Conservation (phyloP, 352 stramenopile species). For the Blastocystis sp. region DNA sequence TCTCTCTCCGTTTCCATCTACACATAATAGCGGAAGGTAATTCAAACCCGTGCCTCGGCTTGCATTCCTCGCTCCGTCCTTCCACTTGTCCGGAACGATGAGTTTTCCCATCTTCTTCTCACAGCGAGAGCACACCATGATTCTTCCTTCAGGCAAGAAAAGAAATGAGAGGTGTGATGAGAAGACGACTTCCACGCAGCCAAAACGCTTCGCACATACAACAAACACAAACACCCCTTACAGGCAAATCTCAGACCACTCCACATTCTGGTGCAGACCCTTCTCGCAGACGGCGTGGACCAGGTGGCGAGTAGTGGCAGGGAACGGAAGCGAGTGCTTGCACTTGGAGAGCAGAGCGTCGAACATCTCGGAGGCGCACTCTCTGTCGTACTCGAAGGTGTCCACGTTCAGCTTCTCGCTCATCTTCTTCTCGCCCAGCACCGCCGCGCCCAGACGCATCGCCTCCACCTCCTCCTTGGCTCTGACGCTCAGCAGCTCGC, state of each 20-base stretch:
- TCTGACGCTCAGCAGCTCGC: neutral
- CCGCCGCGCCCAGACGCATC: constrained; percentile 48
- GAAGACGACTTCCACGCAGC: no score
- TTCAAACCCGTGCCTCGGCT: constrained; percentile 19
- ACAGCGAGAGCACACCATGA: constrained; percentile 66
- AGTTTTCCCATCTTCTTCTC: constrained; percentile 69
- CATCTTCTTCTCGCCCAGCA: constrained; percentile 50
- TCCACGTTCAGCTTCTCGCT: neutral
- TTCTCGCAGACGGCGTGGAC: constrained; percentile 5
- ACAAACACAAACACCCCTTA: neutral
- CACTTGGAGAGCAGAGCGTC: constrained; percentile 1
- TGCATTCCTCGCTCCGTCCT: constrained; percentile 55
- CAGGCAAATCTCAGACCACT: neutral
- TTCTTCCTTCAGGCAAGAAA: neutral
- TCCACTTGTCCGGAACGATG: constrained; percentile 68
- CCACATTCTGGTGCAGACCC: neutral
- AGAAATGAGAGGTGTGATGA: neutral
- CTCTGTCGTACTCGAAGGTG: neutral
- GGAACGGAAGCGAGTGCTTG: constrained; percentile 33
- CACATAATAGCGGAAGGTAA: neutral
- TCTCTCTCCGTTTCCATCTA: constrained; percentile 18
- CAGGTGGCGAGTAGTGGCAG: constrained; percentile 11
- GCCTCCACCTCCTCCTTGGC: constrained; percentile 29
- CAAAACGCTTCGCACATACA: neutral
- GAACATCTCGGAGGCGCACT: constrained; percentile 20